phyloP scores from a whole-genome alignment of 2,329 filamentous ascomycete species.

The Scopulariopsis brevicaulis region DNA sequence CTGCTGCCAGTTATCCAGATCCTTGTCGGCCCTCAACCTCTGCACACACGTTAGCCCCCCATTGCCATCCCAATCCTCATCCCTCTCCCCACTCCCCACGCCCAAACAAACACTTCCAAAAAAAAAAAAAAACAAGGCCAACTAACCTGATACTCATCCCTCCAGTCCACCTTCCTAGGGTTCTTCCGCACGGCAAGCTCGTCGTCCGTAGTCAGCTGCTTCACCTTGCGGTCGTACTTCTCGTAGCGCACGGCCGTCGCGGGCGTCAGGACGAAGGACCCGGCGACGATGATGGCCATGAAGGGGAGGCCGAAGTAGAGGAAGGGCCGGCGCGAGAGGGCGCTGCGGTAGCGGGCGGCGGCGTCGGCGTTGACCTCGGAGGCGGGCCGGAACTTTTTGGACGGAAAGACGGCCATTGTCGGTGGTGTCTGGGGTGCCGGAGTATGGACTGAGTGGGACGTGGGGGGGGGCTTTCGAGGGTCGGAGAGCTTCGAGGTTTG shows the following conservation, averaged over 20 bases:
- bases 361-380: conserved; percentile 52
- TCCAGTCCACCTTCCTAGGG: conserved; percentile 63
- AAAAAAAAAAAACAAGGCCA: conserved; percentile 2
- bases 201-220: conserved; percentile 76
- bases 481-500: neutral
- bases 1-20: conserved; percentile 94
- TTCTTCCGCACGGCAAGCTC: conserved; percentile 68
- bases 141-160: conserved; percentile 77
- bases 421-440: neutral
- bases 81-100: conserved; percentile 49
- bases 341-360: conserved; percentile 64
- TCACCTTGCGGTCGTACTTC: conserved; percentile 79
- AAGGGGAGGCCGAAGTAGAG: conserved; percentile 91
- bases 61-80: neutral
- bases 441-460: neutral
- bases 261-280: conserved; percentile 88
- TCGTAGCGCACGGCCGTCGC: conserved; percentile 92
- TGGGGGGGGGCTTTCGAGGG: neutral
- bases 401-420: conserved; percentile 48
- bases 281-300: conserved; percentile 76
- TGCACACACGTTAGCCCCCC: neutral
- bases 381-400: conserved; percentile 55
- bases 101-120: too few species aligned
- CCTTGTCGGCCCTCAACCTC: conserved; percentile 47
- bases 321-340: conserved; percentile 73